Evolutionary conservation across 352 stramenopile genomes (phyloP).

Genomic region (Paralagenidium karlingii): DNA sequence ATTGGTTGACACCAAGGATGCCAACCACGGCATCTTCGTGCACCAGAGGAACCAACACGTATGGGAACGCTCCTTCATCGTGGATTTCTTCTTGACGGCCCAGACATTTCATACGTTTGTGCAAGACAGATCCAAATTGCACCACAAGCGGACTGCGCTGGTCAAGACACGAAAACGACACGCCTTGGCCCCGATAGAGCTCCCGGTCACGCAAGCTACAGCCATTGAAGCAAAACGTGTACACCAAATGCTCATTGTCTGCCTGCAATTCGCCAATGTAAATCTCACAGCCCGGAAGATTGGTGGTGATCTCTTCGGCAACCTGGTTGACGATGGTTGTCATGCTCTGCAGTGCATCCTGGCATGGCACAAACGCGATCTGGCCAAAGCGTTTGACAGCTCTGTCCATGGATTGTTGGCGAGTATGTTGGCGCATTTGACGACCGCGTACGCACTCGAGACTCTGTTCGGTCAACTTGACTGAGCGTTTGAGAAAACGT

Average conservation of each 20-base stretch:
- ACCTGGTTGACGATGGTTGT: too few relatives aligned
- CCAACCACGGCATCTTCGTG: conserved; percentile 52
- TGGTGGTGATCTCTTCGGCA: neutral
- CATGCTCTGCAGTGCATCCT: too few relatives aligned
- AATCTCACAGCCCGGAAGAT: neutral
- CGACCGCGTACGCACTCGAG: conserved; percentile 38
- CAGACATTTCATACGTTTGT: neutral
- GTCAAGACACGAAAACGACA: conserved; percentile 48
- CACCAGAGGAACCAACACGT: conserved; percentile 45
- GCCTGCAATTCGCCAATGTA: neutral
- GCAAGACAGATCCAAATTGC: conserved; percentile 13
- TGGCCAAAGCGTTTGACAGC: too few relatives aligned
- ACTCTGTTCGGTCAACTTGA: conserved; percentile 21
- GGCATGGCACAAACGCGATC: too few relatives aligned
- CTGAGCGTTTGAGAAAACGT: conserved; percentile 18
- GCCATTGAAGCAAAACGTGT: neutral
- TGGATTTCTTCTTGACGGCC: neutral
- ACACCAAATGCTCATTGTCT: neutral
- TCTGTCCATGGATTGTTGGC: conserved; percentile 16
- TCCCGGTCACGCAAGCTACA: conserved; percentile 6
- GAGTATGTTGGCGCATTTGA: conserved; percentile 14
- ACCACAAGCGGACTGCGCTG: conserved; percentile 23
- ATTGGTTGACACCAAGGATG: conserved; percentile 44
- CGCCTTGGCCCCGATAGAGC: conserved; percentile 28
- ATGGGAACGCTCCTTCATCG: conserved; percentile 17